Percentiles rank a stretch among this genome's conserved stretches.
Evolutionary conservation across 2,329 filamentous ascomycete genomes (phyloP).

Genomic region (Diaporthe caulivora): DNA sequence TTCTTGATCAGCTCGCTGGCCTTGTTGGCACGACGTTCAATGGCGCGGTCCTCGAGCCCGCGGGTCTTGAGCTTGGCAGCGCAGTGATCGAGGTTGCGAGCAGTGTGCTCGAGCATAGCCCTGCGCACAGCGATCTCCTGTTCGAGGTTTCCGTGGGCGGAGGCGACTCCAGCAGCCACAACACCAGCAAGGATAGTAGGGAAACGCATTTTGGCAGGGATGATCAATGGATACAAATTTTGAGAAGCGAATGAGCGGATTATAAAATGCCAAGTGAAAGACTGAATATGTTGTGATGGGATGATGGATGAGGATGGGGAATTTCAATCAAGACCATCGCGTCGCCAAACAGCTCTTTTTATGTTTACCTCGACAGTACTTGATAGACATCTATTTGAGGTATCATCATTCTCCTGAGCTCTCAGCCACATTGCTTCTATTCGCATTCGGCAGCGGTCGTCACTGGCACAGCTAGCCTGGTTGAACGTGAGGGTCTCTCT

Average conservation of each 20-base stretch:
- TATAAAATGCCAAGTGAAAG: not conserved
- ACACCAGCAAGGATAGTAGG: conserved; percentile 42
- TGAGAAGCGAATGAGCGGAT: not conserved
- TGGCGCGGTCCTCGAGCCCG: conserved; percentile 50
- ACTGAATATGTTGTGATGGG: not conserved
- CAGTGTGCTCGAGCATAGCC: conserved; percentile 50
- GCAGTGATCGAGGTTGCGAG: conserved; percentile 53
- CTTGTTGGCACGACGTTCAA: conserved; percentile 52
- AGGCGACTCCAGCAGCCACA: conserved; percentile 42
- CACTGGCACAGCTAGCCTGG: not conserved
- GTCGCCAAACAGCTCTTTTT: not conserved
- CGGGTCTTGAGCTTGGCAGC: conserved; percentile 54
- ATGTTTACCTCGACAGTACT: not conserved
- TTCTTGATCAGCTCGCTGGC: conserved; percentile 51
- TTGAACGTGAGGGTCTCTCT: not conserved
- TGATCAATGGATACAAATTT: not conserved
- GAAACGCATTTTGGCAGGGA: conserved; percentile 43
- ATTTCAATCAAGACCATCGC: not conserved
- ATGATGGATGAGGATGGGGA: not conserved
- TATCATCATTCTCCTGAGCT: not conserved
- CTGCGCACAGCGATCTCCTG: conserved; percentile 57
- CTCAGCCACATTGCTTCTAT: conserved; percentile 3
- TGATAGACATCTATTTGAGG: too few species aligned
- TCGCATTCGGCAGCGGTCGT: not conserved
- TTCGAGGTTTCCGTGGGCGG: conserved; percentile 54